Percentiles rank a stretch among this genome's conserved stretches.
Evolutionary conservation across 2,329 filamentous ascomycete species (phyloP).

Genomic region (Aureobasidium vineae): DNA sequence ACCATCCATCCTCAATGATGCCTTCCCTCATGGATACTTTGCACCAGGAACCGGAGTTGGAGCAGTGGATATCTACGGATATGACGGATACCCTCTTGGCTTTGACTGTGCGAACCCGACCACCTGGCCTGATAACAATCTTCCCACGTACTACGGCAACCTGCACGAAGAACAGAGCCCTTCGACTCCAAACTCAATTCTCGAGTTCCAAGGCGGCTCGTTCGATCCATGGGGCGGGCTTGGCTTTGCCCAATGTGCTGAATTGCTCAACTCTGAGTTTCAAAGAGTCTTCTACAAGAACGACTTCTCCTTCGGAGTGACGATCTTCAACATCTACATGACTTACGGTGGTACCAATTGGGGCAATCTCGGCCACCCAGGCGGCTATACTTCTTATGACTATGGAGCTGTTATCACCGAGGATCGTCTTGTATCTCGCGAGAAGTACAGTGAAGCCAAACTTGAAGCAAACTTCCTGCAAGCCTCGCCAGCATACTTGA

Average conservation of each 20-base stretch:
- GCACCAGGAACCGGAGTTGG: conserved; percentile 55
- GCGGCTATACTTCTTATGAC: conserved; percentile 60
- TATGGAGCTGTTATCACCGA: conserved; percentile 67
- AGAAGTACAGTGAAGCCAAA: conserved; percentile 79
- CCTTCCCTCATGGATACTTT: conserved; percentile 58
- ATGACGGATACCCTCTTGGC: conserved; percentile 49
- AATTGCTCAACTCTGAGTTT: conserved; percentile 69
- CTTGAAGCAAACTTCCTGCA: conserved; percentile 72
- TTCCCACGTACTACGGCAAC: conserved; percentile 58
- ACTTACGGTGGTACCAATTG: conserved; percentile 65
- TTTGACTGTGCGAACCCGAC: conserved; percentile 56
- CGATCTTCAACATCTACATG: conserved; percentile 75
- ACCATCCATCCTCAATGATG: conserved; percentile 63
- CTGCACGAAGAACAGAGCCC: conserved; percentile 62
- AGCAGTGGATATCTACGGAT: conserved; percentile 52
- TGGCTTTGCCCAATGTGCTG: conserved; percentile 65
- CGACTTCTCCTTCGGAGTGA: conserved; percentile 62
- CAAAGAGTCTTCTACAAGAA: conserved; percentile 65
- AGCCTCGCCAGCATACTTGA: conserved; percentile 67
- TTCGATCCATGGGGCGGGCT: conserved; percentile 74
- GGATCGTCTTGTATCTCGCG: conserved; percentile 63
- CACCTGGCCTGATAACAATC: conserved; percentile 56
- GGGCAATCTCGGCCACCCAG: conserved; percentile 58
- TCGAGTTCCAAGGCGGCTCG: conserved; percentile 54
- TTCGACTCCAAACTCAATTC: conserved; percentile 62